Evolutionary conservation across 495 filamentous ascomycete species (phyloP), one percentile per base, ranked within the genome.

Genomic region (Pseudevernia furfuracea): DNA sequence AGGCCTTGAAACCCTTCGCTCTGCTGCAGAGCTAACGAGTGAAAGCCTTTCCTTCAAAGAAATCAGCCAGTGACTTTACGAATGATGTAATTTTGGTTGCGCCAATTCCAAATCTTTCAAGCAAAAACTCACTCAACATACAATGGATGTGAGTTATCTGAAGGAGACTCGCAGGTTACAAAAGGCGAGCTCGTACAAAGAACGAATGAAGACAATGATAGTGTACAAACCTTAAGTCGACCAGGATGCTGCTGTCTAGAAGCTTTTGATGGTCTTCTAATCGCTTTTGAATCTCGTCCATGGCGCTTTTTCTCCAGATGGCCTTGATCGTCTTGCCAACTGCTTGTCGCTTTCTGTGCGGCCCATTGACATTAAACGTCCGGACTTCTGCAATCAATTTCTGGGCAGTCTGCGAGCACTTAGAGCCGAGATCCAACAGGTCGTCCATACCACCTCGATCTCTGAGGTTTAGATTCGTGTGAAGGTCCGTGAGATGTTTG

Each of bases 401-500:
- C 39, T 43, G 15, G 2, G 67, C 67, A 19, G 62, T 44, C 1
- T 23, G 38, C 15, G 61, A 62, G 28, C 67, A 71, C 19, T 69
- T 55, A 19, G 19, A 8, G 9, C 49, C 25, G 17, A 63, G n/a
- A 9, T 32, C n/a, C 21, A 46, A 36, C 15, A 63, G 25, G 2
- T 60, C 28, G 12, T 21, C 46, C 8, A 12, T 21, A 1, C 14
- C 30, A 11, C n/a, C n/a, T 25, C 10, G n/a, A 48, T 23, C 46
- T 25, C 3, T 11, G 19, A 23, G 46, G n/a, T 48, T n/a, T 12
- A 48, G 10, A 25, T 30, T n/a, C 15, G 34, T 46, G 41, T 25
- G 25, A 48, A 36, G 39, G 19, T 19, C n/a, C 10, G 32, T n/a
- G 12, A 63, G 52, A 32, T 32, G 11, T 39, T 4, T 58, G 1